Evolutionary conservation across 2,329 filamentous ascomycete genomes (phyloP), one percentile per base, ranked within the genome.

Genomic region (Epicoccum sorghinum): DNA sequence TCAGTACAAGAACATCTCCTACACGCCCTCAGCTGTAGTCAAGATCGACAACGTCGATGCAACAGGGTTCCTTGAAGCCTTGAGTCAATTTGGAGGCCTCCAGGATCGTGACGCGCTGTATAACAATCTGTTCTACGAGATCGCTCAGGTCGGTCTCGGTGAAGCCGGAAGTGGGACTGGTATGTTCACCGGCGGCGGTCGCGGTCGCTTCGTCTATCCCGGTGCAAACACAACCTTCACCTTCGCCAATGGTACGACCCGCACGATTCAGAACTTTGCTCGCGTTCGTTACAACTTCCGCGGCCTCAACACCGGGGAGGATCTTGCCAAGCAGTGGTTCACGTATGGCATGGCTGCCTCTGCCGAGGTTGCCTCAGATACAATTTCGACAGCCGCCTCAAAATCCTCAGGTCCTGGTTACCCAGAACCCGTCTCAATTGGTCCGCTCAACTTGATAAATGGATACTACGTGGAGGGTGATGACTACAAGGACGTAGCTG

Each of bases 41-140:
- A 62, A 80, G 54, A 86, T 88, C 60, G 84, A 88, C 60, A 84
- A 80, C 8, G 67, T 77, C 33, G 77, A 84, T 35, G 81, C 78
- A 3, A 78, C 76, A 7, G 75, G 75, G 3, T 82, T 77, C 56
- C 70, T 86, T 4, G 72, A 80, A 27, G 70, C 79, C 2, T 75
- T 77, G 60, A 79, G 79, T 32, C 72, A 78, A 49, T 74, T 73
- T 49, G 80, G 81, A 51, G 71, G 68, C 29, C 76, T 80, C 18
- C 84, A 86, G 59, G 84, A 86, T 56, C 77, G 77, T 3, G 84
- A 86, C 69, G 83, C 84, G 24, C 76, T 84, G 52, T 87, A 81
- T 73, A 81, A 81, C 68, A 78, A 77, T 47, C 53, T 80, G 18
- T 80, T 81, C 64, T 80, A 80, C 56, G 69, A 73, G n/a, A 71